Evolutionary conservation across 2,329 filamentous ascomycete genomes (phyloP).

Genomic region (Botrytis aclada): DNA sequence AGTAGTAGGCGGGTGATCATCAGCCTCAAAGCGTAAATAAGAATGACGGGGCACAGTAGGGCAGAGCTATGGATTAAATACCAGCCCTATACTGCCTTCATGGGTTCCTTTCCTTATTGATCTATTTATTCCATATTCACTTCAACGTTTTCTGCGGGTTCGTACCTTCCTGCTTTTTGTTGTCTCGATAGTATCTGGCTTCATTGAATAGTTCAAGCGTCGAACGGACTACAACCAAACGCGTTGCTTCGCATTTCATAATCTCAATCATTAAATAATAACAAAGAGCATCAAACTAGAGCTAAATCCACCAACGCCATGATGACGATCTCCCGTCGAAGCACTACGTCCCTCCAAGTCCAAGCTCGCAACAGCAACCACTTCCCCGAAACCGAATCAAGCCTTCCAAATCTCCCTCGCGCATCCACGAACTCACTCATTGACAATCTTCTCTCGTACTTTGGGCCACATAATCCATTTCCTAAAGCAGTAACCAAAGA

Average conservation of each 20-base stretch:
- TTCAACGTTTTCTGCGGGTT: background rate
- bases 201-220: background rate
- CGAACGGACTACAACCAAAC: too few relatives aligned
- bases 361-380: constrained; percentile 16
- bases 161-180: background rate
- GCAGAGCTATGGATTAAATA: background rate
- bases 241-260: too few relatives aligned
- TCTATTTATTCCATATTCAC: background rate
- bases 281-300: background rate
- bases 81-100: background rate
- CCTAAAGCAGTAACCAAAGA: constrained; percentile 53
- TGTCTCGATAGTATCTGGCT: background rate
- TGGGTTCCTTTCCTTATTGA: background rate
- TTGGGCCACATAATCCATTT: constrained; percentile 55
- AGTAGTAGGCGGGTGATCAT: background rate
- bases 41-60: background rate
- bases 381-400: constrained; percentile 43
- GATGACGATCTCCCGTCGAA: constrained; percentile 11
- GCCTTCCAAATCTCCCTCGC: constrained; percentile 42
- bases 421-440: constrained; percentile 29
- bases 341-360: constrained; percentile 14
- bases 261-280: background rate
- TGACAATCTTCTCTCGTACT: constrained; percentile 47
- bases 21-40: background rate
- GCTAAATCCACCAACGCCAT: background rate